Percentiles rank a stretch among this genome's conserved stretches.
Conservation (phyloP, 176 grass and related monocot species). For the Carex cristatella region DNA sequence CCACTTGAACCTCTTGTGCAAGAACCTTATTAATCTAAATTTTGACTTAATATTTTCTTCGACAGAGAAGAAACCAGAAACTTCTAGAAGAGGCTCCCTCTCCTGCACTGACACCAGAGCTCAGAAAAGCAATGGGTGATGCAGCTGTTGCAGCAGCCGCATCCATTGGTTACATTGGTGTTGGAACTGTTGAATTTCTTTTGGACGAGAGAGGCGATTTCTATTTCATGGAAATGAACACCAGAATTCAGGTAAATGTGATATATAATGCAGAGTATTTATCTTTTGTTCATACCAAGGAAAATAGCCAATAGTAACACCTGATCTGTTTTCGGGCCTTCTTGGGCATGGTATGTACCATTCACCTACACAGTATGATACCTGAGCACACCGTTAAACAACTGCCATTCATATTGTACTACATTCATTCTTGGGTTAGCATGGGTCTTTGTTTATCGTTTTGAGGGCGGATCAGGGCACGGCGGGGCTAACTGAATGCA, state of each 20-base stretch:
- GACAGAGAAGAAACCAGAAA: slow-evolving; percentile 52
- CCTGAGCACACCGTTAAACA: not conserved
- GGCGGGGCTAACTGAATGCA: not conserved
- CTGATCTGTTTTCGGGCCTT: not conserved
- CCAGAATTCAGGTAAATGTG: slow-evolving; percentile 42
- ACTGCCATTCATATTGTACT: not conserved
- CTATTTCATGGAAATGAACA: slow-evolving; percentile 63
- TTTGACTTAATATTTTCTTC: slow-evolving; percentile 1
- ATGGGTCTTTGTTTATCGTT: not conserved
- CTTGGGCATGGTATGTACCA: not conserved
- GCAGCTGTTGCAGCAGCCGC: slow-evolving; percentile 44
- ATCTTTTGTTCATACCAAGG: not conserved
- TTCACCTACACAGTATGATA: not conserved
- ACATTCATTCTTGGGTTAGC: not conserved
- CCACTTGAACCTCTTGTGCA: not conserved
- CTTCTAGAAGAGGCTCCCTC: slow-evolving; percentile 56
- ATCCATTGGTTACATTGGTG: slow-evolving; percentile 46
- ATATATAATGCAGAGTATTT: not conserved
- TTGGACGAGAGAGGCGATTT: slow-evolving; percentile 47
- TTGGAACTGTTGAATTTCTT: slow-evolving; percentile 53
- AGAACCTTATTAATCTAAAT: not conserved
- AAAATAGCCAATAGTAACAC: not conserved
- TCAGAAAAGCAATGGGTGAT: slow-evolving; percentile 48
- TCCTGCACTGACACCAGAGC: slow-evolving; percentile 39
- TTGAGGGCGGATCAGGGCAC: no score